These are phyloP conservation scores for Eimeria sp. DNA, from an alignment of 169 alveolate species.

Conservation along the genomic window DNA sequence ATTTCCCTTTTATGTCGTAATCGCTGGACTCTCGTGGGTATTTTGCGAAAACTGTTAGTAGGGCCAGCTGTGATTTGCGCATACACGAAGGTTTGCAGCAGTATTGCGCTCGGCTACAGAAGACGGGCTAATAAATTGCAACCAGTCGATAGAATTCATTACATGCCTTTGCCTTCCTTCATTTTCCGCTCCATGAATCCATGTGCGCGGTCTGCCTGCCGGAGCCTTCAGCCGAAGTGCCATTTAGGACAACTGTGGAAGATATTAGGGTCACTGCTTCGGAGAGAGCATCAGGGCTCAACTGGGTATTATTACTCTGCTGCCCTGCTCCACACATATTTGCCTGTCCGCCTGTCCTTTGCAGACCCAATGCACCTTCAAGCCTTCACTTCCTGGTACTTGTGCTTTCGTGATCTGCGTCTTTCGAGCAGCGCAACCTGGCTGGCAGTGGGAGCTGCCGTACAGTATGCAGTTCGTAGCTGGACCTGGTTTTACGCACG, in stretches of 20 bases:
- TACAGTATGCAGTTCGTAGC: neutral
- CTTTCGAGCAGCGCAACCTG: neutral
- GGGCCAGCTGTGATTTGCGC: neutral
- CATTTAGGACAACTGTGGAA: neutral
- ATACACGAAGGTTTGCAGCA: neutral
- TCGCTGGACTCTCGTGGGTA: neutral
- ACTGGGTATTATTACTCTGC: neutral
- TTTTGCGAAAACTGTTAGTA: neutral
- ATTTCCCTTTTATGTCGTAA: too few relatives aligned
- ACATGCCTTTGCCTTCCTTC: neutral
- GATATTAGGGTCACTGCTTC: neutral
- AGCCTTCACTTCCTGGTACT: neutral
- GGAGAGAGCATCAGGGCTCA: neutral
- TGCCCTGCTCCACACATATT: neutral
- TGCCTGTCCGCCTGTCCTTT: too few relatives aligned
- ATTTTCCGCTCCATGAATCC: neutral
- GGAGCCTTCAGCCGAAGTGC: neutral
- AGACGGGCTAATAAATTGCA: neutral
- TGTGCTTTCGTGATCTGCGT: neutral
- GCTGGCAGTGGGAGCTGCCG: neutral
- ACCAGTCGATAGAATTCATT: neutral
- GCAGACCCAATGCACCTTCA: neutral
- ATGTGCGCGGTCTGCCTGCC: neutral
- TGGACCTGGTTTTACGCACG: neutral
- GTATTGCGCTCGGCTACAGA: neutral